These are phyloP conservation scores for Colletotrichum karsti DNA, from an alignment of 2,329 filamentous ascomycete genomes.

Conservation along the genomic window DNA sequence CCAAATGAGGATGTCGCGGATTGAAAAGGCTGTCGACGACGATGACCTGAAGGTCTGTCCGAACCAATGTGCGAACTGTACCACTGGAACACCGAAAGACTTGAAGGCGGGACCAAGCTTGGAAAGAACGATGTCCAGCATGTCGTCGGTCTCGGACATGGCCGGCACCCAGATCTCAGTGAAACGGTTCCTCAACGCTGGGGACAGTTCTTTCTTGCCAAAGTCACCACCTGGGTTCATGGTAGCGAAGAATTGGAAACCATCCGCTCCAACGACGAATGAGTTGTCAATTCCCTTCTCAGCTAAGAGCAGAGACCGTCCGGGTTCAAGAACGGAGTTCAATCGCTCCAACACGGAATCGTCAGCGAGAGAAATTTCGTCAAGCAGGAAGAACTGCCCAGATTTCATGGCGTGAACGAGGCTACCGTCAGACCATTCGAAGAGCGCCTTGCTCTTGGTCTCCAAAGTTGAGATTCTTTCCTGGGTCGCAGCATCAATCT, in stretches of 20 bases:
- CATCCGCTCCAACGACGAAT: constrained; percentile 76
- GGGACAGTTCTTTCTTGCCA: constrained; percentile 96
- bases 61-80: constrained; percentile 94
- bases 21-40: constrained; percentile 80
- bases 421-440: constrained; percentile 96
- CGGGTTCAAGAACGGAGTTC: constrained; percentile 94
- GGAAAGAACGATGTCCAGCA: constrained; percentile 83
- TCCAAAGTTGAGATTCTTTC: constrained; percentile 56
- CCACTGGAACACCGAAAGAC: constrained; percentile 72
- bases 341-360: constrained; percentile 96
- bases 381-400: constrained; percentile 90
- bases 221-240: constrained; percentile 99
- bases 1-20: constrained; percentile 93
- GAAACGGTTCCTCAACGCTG: constrained; percentile 93
- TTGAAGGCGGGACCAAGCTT: constrained; percentile 71
- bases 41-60: constrained; percentile 81
- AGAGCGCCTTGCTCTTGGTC: constrained; percentile 81
- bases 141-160: constrained; percentile 84
- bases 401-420: constrained; percentile 93
- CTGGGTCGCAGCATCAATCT: constrained; percentile 57
- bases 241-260: constrained; percentile 96
- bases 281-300: constrained; percentile 92
- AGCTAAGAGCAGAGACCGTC: constrained; percentile 85
- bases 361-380: constrained; percentile 97
- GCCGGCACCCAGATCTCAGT: constrained; percentile 99